These are phyloP conservation scores for Colletotrichum sp. DNA, from an alignment of 2,329 filamentous ascomycete genomes.

Conservation along the genomic window DNA sequence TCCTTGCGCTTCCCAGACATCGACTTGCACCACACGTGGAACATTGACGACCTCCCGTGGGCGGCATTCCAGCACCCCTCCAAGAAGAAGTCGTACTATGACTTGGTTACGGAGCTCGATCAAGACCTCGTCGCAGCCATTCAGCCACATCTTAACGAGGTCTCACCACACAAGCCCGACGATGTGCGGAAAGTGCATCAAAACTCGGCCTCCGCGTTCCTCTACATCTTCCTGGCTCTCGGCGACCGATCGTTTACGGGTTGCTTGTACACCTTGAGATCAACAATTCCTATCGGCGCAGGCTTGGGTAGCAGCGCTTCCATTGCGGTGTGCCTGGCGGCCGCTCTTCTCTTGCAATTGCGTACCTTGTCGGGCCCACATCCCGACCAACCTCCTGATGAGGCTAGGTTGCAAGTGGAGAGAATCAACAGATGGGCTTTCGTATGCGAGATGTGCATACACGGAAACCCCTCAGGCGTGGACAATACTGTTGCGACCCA, in stretches of 20 bases:
- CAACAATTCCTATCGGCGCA: slow-evolving; percentile 90
- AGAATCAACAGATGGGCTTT: slow-evolving; percentile 98
- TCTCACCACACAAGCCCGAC: slow-evolving; percentile 71
- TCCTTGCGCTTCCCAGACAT: slow-evolving; percentile 92
- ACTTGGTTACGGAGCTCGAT: slow-evolving; percentile 84
- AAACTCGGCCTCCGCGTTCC: slow-evolving; percentile 81
- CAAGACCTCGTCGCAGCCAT: slow-evolving; percentile 80
- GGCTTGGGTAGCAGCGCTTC: slow-evolving; percentile 94
- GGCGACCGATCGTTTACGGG: slow-evolving; percentile 79
- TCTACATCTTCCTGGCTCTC: slow-evolving; percentile 91
- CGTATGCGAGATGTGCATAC: slow-evolving; percentile 95
- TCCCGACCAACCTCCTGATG: slow-evolving; percentile 84
- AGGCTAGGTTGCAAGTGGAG: slow-evolving; percentile 89
- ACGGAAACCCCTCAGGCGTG: slow-evolving; percentile 94
- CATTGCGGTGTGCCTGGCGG: slow-evolving; percentile 85
- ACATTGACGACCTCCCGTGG: slow-evolving; percentile 93
- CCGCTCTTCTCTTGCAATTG: slow-evolving; percentile 85
- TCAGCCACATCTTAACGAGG: slow-evolving; percentile 74
- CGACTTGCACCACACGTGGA: slow-evolving; percentile 87
- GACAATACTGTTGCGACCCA: slow-evolving; percentile 96
- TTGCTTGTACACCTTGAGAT: slow-evolving; percentile 88
- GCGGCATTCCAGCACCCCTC: slow-evolving; percentile 75
- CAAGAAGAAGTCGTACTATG: slow-evolving; percentile 96
- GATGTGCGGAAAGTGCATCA: slow-evolving; percentile 84
- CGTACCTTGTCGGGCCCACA: slow-evolving; percentile 89